These are phyloP conservation scores for Fusarium staphyleae DNA, from an alignment of 2,329 filamentous ascomycete species.

Conservation along the genomic window DNA sequence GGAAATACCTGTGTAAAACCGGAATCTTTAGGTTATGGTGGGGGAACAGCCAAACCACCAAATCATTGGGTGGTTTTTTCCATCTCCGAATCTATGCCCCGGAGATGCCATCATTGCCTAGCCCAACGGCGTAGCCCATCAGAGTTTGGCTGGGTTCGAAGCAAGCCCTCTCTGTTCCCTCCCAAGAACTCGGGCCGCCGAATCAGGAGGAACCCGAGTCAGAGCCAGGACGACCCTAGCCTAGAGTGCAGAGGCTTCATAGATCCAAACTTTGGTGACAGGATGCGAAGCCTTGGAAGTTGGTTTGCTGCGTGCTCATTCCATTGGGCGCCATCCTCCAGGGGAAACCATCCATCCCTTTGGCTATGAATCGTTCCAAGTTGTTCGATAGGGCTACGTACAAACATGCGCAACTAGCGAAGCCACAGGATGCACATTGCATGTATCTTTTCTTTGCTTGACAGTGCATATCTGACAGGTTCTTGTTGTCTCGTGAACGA, in stretches of 20 bases:
- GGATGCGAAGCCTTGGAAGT: not conserved
- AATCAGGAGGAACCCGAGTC: not conserved
- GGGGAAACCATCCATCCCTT: not conserved
- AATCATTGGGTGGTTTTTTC: too few species aligned
- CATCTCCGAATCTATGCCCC: conserved; percentile 2
- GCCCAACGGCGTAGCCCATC: conserved; percentile 5
- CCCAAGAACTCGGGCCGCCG: conserved; percentile 1
- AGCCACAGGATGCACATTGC: not conserved
- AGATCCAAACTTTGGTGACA: conserved; percentile 1
- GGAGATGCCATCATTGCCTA: conserved; percentile 21
- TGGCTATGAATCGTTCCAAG: not conserved
- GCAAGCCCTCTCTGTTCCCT: not conserved
- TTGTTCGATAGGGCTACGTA: not conserved
- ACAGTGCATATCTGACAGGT: not conserved
- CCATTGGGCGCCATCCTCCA: not conserved
- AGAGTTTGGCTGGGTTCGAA: conserved; percentile 2
- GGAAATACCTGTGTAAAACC: too few species aligned
- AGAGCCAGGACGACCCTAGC: not conserved
- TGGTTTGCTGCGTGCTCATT: not conserved
- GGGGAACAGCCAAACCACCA: too few species aligned
- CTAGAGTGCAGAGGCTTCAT: not conserved
- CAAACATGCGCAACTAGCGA: not conserved
- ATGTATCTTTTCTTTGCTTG: not conserved
- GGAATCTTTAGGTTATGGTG: too few species aligned
- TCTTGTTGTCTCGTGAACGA: conserved; percentile 15